Evolutionary conservation across 805 yeast genomes (phyloP).

Genomic region (Nematodospora valgi): DNA sequence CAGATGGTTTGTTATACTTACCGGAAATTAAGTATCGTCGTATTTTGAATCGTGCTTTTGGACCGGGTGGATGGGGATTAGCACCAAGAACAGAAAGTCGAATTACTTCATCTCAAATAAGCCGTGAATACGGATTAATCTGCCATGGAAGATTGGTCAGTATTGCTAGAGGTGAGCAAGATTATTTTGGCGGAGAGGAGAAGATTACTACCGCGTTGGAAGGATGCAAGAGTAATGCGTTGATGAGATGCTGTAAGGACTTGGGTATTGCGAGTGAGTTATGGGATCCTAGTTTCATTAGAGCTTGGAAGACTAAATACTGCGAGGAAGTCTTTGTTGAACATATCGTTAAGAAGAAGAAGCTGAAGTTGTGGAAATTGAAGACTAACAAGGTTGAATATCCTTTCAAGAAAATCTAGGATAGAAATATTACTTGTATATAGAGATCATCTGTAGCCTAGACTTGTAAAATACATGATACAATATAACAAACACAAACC

Average conservation of each 20-base stretch:
- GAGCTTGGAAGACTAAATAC: slow-evolving; percentile 40
- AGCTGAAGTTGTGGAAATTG: slow-evolving; percentile 85
- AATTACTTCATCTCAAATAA: slow-evolving; percentile 69
- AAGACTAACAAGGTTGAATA: slow-evolving; percentile 80
- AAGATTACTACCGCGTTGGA: slow-evolving; percentile 95
- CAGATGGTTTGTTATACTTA: slow-evolving; percentile 86
- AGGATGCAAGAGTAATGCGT: slow-evolving; percentile 94
- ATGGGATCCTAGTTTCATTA: slow-evolving; percentile 94
- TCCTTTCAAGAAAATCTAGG: slow-evolving; percentile 57
- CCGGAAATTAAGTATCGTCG: slow-evolving; percentile 97
- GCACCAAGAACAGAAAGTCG: slow-evolving; percentile 88
- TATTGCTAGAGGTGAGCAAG: slow-evolving; percentile 94
- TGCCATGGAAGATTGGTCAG: slow-evolving; percentile 86
- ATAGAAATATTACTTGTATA: background rate
- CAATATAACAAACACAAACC: background rate
- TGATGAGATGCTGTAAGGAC: slow-evolving; percentile 98
- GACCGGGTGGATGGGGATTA: slow-evolving; percentile 99
- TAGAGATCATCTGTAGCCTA: background rate
- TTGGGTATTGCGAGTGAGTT: slow-evolving; percentile 94
- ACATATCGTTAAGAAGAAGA: slow-evolving; percentile 74
- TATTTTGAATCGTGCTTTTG: slow-evolving; percentile 84
- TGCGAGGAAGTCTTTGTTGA: slow-evolving; percentile 87
- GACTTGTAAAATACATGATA: background rate
- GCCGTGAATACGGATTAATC: slow-evolving; percentile 86
- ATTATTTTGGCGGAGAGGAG: slow-evolving; percentile 73